phyloP scores from a whole-genome alignment of 2,329 filamentous ascomycete species.

The Colletotrichum sp. region DNA sequence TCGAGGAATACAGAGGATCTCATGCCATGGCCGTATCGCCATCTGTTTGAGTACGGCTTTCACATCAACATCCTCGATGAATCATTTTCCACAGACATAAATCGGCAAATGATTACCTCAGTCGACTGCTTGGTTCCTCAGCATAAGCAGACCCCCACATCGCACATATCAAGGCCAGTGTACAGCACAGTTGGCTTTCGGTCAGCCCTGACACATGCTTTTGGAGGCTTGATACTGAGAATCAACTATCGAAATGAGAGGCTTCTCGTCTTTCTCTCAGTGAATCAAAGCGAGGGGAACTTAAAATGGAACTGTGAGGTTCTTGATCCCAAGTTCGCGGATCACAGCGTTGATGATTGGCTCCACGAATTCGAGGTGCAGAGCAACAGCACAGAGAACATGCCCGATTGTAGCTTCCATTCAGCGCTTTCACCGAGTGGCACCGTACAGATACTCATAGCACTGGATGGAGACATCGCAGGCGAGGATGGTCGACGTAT shows the following conservation, averaged over 20 bases:
- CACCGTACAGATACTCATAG: background rate
- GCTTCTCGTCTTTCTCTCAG: background rate
- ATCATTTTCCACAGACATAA: background rate
- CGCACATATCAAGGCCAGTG: background rate
- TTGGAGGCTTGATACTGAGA: background rate
- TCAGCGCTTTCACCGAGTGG: background rate
- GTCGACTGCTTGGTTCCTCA: slow-evolving; percentile 15
- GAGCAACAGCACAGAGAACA: too few relatives aligned
- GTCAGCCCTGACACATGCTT: background rate
- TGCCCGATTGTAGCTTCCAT: background rate
- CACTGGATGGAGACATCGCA: background rate
- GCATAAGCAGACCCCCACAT: slow-evolving; percentile 8
- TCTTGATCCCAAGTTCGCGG: background rate
- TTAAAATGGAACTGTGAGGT: background rate
- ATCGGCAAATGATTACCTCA: background rate
- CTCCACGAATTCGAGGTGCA: background rate
- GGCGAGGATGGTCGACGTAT: slow-evolving; percentile 20
- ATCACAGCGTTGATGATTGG: background rate
- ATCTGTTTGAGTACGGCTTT: slow-evolving; percentile 5
- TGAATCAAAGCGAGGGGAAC: background rate
- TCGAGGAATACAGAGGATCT: background rate
- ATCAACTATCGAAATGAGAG: background rate
- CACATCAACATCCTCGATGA: background rate
- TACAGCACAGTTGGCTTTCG: slow-evolving; percentile 13
- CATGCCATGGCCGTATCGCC: slow-evolving; percentile 4